Base-by-base conservation (phyloP, 2,329 filamentous ascomycete species). In the Corinectria fuckeliana region DNA sequence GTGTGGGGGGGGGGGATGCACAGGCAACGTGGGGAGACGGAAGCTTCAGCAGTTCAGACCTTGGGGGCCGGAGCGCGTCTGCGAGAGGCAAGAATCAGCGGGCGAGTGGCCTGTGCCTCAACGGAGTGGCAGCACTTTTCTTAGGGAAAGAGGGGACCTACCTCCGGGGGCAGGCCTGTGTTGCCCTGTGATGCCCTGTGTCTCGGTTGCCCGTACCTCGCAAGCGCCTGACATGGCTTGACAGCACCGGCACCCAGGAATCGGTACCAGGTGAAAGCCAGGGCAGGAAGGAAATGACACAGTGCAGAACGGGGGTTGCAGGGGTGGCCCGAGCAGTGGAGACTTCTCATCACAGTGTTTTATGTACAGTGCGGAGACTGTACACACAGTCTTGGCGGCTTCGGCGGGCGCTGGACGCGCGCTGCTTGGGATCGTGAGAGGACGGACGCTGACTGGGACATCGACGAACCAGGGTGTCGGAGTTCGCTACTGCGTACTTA, bases 391-490 rank as follows among this genome's bases (percentile, higher is more conserved):
- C 42, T 11, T 9, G 39, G 50, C 50, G 14, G 32, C 26, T 28
- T 30, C 28, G 14, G 44, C 44, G 38, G 54, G 58, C 57, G 42
- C 48, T 38, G 39, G 21, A 38, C 39, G 32, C 45, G 41, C 58
- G 30, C 38, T 30, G 26, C 47, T 32, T 38, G 32, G 20, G 48
- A 21, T 36, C 51, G 30, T 56, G 53, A 30, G 26, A 45, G 34
- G 57, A 48, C 41, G 48, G 23, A 47, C 42, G 14, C 44, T 47
- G 39, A 47, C 57, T 34, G 26, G 56, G 56, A 59, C 56, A 54
- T 49, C 53, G 38, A 60, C 38, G 23, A 54, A 58, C 62, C 59
- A 41, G 60, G 62, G 57, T 55, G 18, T 64, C 60, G 62, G 62
- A 42, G 54, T 44, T 30, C 62, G 55, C 50, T n/a, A n/a, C n/a